Evolutionary conservation across 768 basidiomycete species (phyloP), one percentile per base, ranked within the genome.

Genomic region (Leccinum rimulosum): DNA sequence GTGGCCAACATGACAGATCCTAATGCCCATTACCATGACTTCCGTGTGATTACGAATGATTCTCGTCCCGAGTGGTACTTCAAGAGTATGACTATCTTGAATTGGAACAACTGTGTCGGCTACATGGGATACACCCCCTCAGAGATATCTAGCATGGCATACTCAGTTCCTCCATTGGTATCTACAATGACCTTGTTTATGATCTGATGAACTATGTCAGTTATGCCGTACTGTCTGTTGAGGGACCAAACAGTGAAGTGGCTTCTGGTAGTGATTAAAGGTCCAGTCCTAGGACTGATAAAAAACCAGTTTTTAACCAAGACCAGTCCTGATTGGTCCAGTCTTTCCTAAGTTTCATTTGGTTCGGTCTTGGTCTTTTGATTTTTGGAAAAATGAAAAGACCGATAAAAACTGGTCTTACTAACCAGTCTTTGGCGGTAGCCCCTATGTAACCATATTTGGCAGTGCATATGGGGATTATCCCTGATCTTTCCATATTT

Each of bases 31-130:
- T 98, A 98, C 71, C 97, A 98, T 71, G 96, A 99, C 71, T 99
- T 99, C 84, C 90, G 96, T 17, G 88, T 87, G 0, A 87, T 80
- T 69, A 89, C 87, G 35, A 89, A 87, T 59, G 96, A 98, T 68
- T 88, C 89, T 0, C 84, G 97, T 9, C 96, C 97, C 0, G 97
- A 99, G 70, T 99, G 97, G 97, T 99, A 98, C 73, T 95, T 91
- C 64, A 91, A 98, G 76, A 80, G 79, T 59, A 98, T 99, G 97
- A 90, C 91, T 3, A 73, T 83, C 69, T 88, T 98, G 89, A 89
- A 96, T 7, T 97, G 89, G 80, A 88, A 85, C 57, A 85, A 85
- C 65, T 90, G 96, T 38, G 83, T 86, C 43, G 96, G 97, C 0
- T 98, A 95, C 70, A 68, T 96, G 54, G 96, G 95, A 0, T 89